Evolutionary conservation across 1,284 basidiomycete genomes (phyloP), one percentile per base, ranked within the genome.

Genomic region (Cryptococcus hybrid): DNA sequence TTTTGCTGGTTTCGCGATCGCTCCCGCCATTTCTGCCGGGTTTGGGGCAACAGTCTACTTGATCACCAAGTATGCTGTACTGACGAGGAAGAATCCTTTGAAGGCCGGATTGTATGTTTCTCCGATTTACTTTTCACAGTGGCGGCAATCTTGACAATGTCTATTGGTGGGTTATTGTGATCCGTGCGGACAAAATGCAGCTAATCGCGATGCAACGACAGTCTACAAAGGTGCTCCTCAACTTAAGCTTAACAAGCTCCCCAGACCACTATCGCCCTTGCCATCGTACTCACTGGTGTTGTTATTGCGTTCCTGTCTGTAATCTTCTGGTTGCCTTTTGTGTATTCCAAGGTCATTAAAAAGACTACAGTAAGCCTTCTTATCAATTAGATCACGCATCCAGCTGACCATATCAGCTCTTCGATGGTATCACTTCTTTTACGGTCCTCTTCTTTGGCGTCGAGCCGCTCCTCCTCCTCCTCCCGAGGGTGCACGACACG

Each of bases 251-350:
- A 70, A 77, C 59, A 62, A 75, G 51, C 66, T 78, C 0, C 50
- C 11, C 47, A 60, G 1, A 65, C 68, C 8, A 78, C 78, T 30
- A 70, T 76, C 37, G 78, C 77, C 3, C 74, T 75, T 1, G 80
- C 79, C 30, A 79, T 81, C 54, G 62, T 80, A 51, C 68, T 79
- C 7, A 80, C 80, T 11, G 77, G 69, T 1, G 57, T 75, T 2
- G 80, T 78, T 44, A 62, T 81, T 38, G 61, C 75, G 13, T 47
- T 74, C 44, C 65, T 82, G 8, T 69, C 81, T 3, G 52, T 75
- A 51, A 18, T 82, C 58, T 82, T 82, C 71, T 82, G 80, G 78
- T 53, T 82, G 2, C 81, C 81, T 3, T 82, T 72, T 69, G 80
- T 82, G 52, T 70, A 80, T 70, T 60, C 62, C 66, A 80, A 79